Base-by-base conservation (phyloP, 371 early-diverging fungal genomes). In the Rhizopus arrhizus region DNA sequence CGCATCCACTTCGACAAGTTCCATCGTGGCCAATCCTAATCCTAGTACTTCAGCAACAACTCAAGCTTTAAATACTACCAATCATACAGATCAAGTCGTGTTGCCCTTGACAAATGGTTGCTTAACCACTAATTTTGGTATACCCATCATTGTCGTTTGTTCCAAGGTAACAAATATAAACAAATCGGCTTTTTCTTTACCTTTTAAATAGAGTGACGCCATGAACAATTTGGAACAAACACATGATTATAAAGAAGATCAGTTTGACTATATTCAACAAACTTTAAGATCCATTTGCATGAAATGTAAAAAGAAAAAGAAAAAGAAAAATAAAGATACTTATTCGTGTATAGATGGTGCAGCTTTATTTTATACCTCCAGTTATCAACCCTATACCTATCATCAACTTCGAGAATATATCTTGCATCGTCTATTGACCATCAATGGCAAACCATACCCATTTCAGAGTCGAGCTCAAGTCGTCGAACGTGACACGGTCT, bases 261-360 rank as follows among this genome's bases (percentile, higher is more conserved):
- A 88, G 36, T 93, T 96, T 73, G 96, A 95, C 70, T 94, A 85
- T 72, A 92, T 96, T 66, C 95, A 95, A 68, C 95, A 95, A 70
- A 81, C 86, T n/a, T 80, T 96, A 50, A 85, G 96, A 55, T 89
- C 95, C n/a, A 78, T 93, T 16, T 91, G 93, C 69, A 82, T 95
- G 66, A 88, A 89, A 76, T 93, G 93, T 92, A 82, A 78, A 16
- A 2, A 22, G 9, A 48, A 48, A 28, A 29, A 48, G 0, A 16
- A 6, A 29, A 48, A 48, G 61, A n/a, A 28, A 36, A 29, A 28
- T 15, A 4, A 31, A 28, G 11, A 36, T 33, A 2, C 11, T 32
- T 35, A 15, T 28, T 28, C 32, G 29, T 59, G 2, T 22, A 10
- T 75, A 95, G 95, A 90, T 69, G 98, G 98, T 40, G 96, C 98